Base-by-base conservation (phyloP, 257 asterid genomes). In the Osmanthus fragrans region DNA sequence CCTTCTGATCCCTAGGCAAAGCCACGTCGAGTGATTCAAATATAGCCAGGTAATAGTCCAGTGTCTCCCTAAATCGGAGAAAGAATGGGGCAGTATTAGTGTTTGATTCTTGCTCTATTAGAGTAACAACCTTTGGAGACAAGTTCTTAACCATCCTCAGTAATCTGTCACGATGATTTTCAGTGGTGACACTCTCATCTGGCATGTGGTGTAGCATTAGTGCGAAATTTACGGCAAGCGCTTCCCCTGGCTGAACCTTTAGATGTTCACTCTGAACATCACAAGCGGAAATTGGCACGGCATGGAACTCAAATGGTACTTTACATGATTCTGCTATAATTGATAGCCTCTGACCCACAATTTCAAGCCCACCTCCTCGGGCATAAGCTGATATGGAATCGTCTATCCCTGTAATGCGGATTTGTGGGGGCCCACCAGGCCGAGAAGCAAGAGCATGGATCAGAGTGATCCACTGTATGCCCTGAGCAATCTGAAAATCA, bases 401-500 rank as follows among this genome's bases (percentile, higher is more conserved):
- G 72, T 82, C 85, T 60, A 82, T 74, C 54, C 80, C 85, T 16
- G 85, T 82, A 21, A 82, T 82, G 56, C 85, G 73, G n/a, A 82
- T 65, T 11, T 70, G 80, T 8, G 85, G 85, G 5, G 85, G 83
- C 33, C 85, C 85, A 49, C 83, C 83, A 7, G 83, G 83, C 9
- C 80, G 74, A 9, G 80, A 74, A 15, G 83, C 80, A 4, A 82
- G 80, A 39, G 85, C 85, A 39, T 82, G 83, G 63, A 82, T 78
- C 18, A 82, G 80, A 69, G 80, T 78, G 71, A 82, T 69, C 85
- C 85, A 82, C 74, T 82, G 85, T 34, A 71, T 79, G 34, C 85
- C 85, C 71, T 82, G 85, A 8, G 80, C 25, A 10, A 82, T 79
- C 72, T 75, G 85, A 63, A 82, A 82, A 75, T 82, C 85, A 0